These are phyloP conservation scores for Saccharomycopsis sp. DNA, from an alignment of 805 yeast species.

Conservation along the genomic window DNA sequence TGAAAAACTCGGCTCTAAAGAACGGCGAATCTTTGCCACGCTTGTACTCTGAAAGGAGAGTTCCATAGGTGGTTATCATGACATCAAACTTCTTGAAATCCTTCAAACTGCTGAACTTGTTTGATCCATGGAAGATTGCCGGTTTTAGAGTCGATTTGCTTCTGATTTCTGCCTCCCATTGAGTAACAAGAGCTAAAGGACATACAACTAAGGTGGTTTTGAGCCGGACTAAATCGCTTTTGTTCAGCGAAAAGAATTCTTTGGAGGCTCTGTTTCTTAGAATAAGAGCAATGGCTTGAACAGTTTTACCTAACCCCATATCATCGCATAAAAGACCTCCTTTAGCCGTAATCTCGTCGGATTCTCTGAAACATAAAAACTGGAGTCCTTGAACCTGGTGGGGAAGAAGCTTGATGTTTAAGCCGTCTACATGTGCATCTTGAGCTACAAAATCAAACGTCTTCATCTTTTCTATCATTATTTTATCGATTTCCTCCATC, in stretches of 20 bases:
- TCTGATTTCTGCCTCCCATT: slow-evolving; percentile 65
- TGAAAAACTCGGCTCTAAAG: slow-evolving; percentile 29
- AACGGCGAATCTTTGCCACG: slow-evolving; percentile 26
- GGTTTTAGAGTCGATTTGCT: slow-evolving; percentile 41
- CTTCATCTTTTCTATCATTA: slow-evolving; percentile 17
- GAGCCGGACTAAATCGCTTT: slow-evolving; percentile 21
- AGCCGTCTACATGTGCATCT: slow-evolving; percentile 31
- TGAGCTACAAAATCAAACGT: slow-evolving; percentile 13
- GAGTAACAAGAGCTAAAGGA: slow-evolving; percentile 66
- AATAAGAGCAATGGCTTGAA: slow-evolving; percentile 64
- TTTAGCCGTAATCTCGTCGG: slow-evolving; percentile 24
- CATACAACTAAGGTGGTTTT: slow-evolving; percentile 55
- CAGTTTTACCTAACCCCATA: slow-evolving; percentile 87
- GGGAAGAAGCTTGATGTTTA: slow-evolving; percentile 34
- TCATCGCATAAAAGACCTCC: slow-evolving; percentile 78
- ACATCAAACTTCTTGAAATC: slow-evolving; percentile 48
- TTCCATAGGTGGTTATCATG: slow-evolving; percentile 62
- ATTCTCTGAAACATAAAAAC: slow-evolving; percentile 37
- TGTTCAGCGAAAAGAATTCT: background rate
- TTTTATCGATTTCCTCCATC: slow-evolving; percentile 17
- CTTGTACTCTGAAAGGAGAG: slow-evolving; percentile 34
- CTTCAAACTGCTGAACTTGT: slow-evolving; percentile 31
- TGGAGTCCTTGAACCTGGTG: slow-evolving; percentile 42
- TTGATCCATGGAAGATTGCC: slow-evolving; percentile 49
- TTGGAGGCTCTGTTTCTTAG: slow-evolving; percentile 28